Conservation (phyloP, 2,329 filamentous ascomycete genomes). For the Aspergillus luchuensis region DNA sequence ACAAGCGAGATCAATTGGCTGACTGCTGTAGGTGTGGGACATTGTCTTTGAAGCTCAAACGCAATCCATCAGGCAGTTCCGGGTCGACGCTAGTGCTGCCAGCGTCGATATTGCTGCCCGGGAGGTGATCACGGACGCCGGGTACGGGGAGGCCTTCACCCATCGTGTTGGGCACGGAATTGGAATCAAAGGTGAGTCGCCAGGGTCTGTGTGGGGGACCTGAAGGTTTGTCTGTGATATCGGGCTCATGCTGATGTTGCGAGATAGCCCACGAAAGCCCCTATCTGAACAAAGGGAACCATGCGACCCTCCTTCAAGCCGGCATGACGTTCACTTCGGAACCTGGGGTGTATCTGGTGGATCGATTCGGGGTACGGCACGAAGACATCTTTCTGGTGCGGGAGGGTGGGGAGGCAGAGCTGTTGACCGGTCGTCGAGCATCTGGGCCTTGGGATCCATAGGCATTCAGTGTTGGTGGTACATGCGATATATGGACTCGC, state of each 20-base stretch:
- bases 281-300: slow-evolving; percentile 66
- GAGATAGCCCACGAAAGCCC: slow-evolving; percentile 59
- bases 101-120: slow-evolving; percentile 64
- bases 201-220: too few relatives aligned
- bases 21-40: slow-evolving; percentile 53
- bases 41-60: slow-evolving; percentile 65
- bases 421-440: slow-evolving; percentile 58
- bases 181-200: slow-evolving; percentile 57
- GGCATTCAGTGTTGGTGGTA: neutral
- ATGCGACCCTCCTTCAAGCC: slow-evolving; percentile 47
- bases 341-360: slow-evolving; percentile 63
- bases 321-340: slow-evolving; percentile 68
- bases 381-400: slow-evolving; percentile 64
- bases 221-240: too few relatives aligned
- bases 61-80: slow-evolving; percentile 55
- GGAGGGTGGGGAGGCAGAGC: slow-evolving; percentile 55
- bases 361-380: slow-evolving; percentile 63
- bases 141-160: slow-evolving; percentile 62
- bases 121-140: slow-evolving; percentile 58
- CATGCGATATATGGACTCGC: too few relatives aligned
- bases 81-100: slow-evolving; percentile 57
- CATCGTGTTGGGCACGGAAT: slow-evolving; percentile 66
- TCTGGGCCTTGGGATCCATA: slow-evolving; percentile 56
- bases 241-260: neutral
- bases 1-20: neutral